Percentiles rank a stretch among this genome's conserved stretches.
Conservation (phyloP, 2,329 filamentous ascomycete genomes). For the Escovopsis sp. region DNA sequence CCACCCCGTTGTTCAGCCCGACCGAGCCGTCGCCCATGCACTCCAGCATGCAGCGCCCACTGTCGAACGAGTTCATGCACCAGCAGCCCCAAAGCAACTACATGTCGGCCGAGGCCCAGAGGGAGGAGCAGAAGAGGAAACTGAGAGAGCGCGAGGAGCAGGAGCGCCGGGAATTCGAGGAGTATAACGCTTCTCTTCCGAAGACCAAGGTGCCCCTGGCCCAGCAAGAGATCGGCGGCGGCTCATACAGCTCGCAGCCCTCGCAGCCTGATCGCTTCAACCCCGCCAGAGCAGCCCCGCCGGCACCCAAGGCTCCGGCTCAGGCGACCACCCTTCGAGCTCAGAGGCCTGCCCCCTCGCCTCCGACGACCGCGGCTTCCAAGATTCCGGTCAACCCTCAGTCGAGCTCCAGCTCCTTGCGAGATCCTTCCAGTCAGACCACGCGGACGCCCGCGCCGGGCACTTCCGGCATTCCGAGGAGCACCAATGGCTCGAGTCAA, state of each 20-base stretch:
- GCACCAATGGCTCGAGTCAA: slow-evolving; percentile 34
- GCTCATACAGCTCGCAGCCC: slow-evolving; percentile 30
- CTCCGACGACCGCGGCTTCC: slow-evolving; percentile 31
- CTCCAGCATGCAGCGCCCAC: slow-evolving; percentile 30
- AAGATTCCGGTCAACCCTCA: slow-evolving; percentile 36
- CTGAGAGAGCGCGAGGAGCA: slow-evolving; percentile 45
- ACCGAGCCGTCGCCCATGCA: slow-evolving; percentile 25
- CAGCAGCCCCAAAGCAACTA: slow-evolving; percentile 44
- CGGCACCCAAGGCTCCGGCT: slow-evolving; percentile 47
- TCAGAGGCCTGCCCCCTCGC: slow-evolving; percentile 69
- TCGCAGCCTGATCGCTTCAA: slow-evolving; percentile 59
- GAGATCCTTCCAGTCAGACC: slow-evolving; percentile 24
- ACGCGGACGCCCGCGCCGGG: slow-evolving; percentile 32
- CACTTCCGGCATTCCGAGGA: slow-evolving; percentile 38
- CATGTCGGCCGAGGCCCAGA: slow-evolving; percentile 30
- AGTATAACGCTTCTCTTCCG: slow-evolving; percentile 78
- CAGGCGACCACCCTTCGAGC: slow-evolving; percentile 47
- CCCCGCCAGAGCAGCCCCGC: slow-evolving; percentile 69
- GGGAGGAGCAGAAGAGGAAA: slow-evolving; percentile 45
- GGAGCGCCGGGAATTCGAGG: slow-evolving; percentile 61
- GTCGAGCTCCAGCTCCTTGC: slow-evolving; percentile 30
- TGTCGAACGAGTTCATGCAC: slow-evolving; percentile 27
- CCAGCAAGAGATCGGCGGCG: slow-evolving; percentile 76
- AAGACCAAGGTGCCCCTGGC: slow-evolving; percentile 67
- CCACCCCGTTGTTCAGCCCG: slow-evolving; percentile 24